These are phyloP conservation scores for Westerdykella aurantiaca DNA, from an alignment of 2,329 filamentous ascomycete species.

Conservation along the genomic window DNA sequence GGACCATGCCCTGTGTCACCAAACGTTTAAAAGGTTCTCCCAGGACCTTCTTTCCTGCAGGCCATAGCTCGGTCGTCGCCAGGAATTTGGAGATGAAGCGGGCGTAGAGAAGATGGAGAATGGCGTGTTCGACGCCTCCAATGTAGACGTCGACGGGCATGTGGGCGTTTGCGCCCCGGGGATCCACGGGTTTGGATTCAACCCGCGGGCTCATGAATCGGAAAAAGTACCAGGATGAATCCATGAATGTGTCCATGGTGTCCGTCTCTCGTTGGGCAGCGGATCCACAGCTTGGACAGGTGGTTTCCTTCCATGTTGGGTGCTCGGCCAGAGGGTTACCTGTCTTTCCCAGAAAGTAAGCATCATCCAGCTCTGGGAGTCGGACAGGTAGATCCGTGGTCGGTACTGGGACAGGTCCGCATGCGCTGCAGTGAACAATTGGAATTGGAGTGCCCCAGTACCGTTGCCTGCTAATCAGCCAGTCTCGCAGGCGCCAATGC, in stretches of 20 bases:
- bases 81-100: slow-evolving; percentile 89
- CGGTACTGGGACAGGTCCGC: slow-evolving; percentile 74
- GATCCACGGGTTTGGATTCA: slow-evolving; percentile 53
- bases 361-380: slow-evolving; percentile 62
- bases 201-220: slow-evolving; percentile 71
- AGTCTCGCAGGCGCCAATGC: slow-evolving; percentile 78
- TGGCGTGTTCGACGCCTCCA: slow-evolving; percentile 85
- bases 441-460: slow-evolving; percentile 92
- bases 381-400: slow-evolving; percentile 68
- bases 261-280: slow-evolving; percentile 78
- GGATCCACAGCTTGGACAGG: slow-evolving; percentile 67
- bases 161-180: slow-evolving; percentile 49
- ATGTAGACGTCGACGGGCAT: slow-evolving; percentile 85
- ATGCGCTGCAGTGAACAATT: slow-evolving; percentile 72
- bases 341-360: slow-evolving; percentile 62
- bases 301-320: slow-evolving; percentile 66
- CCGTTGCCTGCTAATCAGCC: slow-evolving; percentile 85
- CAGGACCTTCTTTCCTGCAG: slow-evolving; percentile 30
- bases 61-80: slow-evolving; percentile 49
- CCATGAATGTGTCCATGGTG: slow-evolving; percentile 95
- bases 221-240: slow-evolving; percentile 91
- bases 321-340: slow-evolving; percentile 73
- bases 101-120: slow-evolving; percentile 81
- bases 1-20: slow-evolving; percentile 88
- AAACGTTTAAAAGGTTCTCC: slow-evolving; percentile 77